Conservation (phyloP, 2,329 filamentous ascomycete species). For the Pestalotiopsis sp. region DNA sequence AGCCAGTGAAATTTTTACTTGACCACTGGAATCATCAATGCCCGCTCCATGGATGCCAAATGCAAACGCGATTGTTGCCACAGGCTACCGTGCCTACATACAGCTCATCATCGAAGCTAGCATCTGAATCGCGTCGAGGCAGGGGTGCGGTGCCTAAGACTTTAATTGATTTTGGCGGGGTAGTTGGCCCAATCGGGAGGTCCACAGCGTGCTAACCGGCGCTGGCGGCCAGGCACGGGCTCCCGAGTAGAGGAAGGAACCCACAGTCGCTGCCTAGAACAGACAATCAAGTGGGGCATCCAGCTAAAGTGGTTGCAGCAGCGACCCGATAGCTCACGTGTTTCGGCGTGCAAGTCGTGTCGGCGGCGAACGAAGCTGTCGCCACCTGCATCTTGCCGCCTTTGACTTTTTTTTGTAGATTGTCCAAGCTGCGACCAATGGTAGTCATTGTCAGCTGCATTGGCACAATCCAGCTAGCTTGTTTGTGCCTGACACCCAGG, state of each 20-base stretch:
- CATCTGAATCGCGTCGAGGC: neutral
- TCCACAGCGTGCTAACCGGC: neutral
- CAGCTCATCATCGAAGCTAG: neutral
- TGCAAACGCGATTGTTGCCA: neutral
- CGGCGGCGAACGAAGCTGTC: neutral
- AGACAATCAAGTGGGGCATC: neutral
- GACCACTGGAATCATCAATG: neutral
- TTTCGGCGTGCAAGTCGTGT: neutral
- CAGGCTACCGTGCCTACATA: neutral
- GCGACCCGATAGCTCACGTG: neutral
- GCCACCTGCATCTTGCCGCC: neutral
- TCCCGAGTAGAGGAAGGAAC: neutral
- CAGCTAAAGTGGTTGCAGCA: neutral
- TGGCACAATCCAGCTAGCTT: neutral
- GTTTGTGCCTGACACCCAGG: neutral
- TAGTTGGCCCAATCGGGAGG: neutral
- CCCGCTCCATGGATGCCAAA: no score
- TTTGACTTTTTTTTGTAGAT: neutral
- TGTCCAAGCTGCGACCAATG: neutral
- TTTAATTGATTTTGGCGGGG: neutral
- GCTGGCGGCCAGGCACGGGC: neutral
- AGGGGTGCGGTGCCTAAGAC: neutral
- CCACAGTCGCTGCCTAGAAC: neutral
- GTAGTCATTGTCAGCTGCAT: neutral
- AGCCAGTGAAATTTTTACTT: no score